Percentiles rank a stretch among this genome's conserved stretches.
Evolutionary conservation across 257 asterid genomes (phyloP).

Genomic region (Cynanchum wilfordii): DNA sequence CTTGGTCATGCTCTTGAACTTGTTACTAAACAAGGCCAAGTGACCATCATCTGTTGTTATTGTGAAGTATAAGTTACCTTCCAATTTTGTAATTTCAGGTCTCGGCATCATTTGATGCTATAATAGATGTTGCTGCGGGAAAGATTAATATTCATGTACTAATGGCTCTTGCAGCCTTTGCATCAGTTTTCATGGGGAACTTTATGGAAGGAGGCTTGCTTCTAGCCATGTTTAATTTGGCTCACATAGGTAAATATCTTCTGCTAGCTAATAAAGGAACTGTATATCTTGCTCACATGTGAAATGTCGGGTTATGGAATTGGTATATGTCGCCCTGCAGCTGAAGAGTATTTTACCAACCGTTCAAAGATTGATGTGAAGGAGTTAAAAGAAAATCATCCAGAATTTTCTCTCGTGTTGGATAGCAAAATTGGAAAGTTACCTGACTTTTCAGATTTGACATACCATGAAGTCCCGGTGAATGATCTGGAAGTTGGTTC

Average conservation of each 20-base stretch:
- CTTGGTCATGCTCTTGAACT: neutral
- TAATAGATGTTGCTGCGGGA: slow-evolving; percentile 76
- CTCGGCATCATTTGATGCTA: slow-evolving; percentile 85
- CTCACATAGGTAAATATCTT: slow-evolving; percentile 58
- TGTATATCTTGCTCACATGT: neutral
- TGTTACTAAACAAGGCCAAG: neutral
- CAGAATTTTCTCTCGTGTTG: slow-evolving; percentile 78
- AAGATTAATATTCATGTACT: slow-evolving; percentile 87
- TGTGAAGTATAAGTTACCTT: neutral
- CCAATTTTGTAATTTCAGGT: slow-evolving; percentile 39
- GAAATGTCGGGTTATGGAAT: neutral
- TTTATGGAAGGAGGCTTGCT: slow-evolving; percentile 96
- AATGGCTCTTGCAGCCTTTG: slow-evolving; percentile 99
- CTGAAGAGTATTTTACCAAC: slow-evolving; percentile 92
- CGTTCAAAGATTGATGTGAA: slow-evolving; percentile 82
- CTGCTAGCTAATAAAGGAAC: neutral
- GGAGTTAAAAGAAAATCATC: slow-evolving; percentile 86
- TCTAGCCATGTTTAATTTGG: slow-evolving; percentile 91
- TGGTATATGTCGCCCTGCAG: slow-evolving; percentile 29
- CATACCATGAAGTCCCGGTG: slow-evolving; percentile 69
- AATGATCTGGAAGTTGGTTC: slow-evolving; percentile 75
- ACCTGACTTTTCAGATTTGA: slow-evolving; percentile 63
- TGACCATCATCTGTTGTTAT: neutral
- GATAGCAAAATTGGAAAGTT: slow-evolving; percentile 42
- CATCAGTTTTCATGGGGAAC: slow-evolving; percentile 92